Percentiles rank a stretch among this genome's conserved stretches.
phyloP scores from a whole-genome alignment of 495 filamentous ascomycete species.

The Hypoxylon cercidicola region DNA sequence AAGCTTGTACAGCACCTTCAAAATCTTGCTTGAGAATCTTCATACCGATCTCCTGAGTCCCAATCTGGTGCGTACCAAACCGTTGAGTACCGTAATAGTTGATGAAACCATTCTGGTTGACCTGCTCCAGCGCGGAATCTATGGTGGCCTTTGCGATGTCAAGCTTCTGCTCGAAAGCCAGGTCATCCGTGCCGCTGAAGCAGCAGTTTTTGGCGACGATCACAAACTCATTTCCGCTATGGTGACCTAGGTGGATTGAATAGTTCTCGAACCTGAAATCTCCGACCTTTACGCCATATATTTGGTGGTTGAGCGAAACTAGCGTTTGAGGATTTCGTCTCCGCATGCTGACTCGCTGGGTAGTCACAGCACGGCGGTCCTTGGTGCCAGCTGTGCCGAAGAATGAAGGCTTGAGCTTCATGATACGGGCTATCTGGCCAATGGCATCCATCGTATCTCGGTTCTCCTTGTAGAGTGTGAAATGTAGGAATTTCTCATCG shows the following conservation, averaged over 20 bases:
- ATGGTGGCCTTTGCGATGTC: slow-evolving; percentile 49
- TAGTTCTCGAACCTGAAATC: slow-evolving; percentile 78
- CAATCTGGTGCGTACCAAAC: slow-evolving; percentile 84
- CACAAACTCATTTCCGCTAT: slow-evolving; percentile 88
- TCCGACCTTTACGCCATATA: slow-evolving; percentile 70
- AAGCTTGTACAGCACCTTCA: slow-evolving; percentile 76
- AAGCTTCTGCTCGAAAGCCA: slow-evolving; percentile 51
- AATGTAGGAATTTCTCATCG: slow-evolving; percentile 86
- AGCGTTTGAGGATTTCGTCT: slow-evolving; percentile 72
- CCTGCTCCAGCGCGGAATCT: slow-evolving; percentile 58
- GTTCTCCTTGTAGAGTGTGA: slow-evolving; percentile 97
- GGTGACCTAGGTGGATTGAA: slow-evolving; percentile 81
- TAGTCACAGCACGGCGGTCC: slow-evolving; percentile 87
- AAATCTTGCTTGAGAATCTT: slow-evolving; percentile 85
- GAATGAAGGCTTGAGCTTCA: slow-evolving; percentile 72
- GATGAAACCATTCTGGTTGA: slow-evolving; percentile 80
- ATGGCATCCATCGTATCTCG: slow-evolving; percentile 97
- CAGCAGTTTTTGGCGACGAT: slow-evolving; percentile 88
- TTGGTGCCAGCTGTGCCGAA: slow-evolving; percentile 95
- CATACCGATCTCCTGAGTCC: slow-evolving; percentile 83
- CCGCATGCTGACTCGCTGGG: slow-evolving; percentile 81
- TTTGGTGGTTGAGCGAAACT: slow-evolving; percentile 70
- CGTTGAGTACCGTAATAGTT: slow-evolving; percentile 97
- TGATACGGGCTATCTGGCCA: slow-evolving; percentile 71
- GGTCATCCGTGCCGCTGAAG: slow-evolving; percentile 57